Evolutionary conservation across 2,329 filamentous ascomycete genomes (phyloP).

Genomic region (Metarhizium anisopliae): DNA sequence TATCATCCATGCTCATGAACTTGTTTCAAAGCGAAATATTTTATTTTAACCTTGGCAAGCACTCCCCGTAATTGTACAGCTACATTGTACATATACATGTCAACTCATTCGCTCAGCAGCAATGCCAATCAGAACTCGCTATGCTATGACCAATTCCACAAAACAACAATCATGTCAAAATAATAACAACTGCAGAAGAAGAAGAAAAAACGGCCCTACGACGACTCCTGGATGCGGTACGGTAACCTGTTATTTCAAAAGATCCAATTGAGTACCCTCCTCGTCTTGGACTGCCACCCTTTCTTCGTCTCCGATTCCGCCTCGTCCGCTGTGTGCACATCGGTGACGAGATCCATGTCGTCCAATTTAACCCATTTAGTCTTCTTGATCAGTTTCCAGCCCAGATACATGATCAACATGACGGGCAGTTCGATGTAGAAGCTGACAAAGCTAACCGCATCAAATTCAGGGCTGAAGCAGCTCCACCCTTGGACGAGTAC

Average conservation of each 20-base stretch:
- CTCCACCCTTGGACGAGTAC: constrained; percentile 56
- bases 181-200: neutral
- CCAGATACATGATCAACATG: constrained; percentile 54
- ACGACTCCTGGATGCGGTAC: neutral
- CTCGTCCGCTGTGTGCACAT: constrained; percentile 42
- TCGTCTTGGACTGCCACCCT: constrained; percentile 38
- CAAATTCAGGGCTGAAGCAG: constrained; percentile 51
- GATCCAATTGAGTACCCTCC: constrained; percentile 22
- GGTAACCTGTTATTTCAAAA: constrained; percentile 14
- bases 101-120: neutral
- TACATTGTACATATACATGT: neutral
- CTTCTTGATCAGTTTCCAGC: constrained; percentile 62
- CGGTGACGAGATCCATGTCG: constrained; percentile 55
- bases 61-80: too few relatives aligned
- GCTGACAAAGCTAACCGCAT: constrained; percentile 51
- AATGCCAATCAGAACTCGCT: neutral
- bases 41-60: too few relatives aligned
- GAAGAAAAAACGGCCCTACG: neutral
- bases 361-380: constrained; percentile 47
- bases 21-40: too few relatives aligned
- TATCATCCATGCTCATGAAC: too few relatives aligned
- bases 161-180: neutral
- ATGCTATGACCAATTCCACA: neutral
- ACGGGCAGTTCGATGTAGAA: constrained; percentile 55
- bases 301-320: constrained; percentile 15